Conservation (phyloP, 345 rosid genomes). For the Hevea brasiliensis region DNA sequence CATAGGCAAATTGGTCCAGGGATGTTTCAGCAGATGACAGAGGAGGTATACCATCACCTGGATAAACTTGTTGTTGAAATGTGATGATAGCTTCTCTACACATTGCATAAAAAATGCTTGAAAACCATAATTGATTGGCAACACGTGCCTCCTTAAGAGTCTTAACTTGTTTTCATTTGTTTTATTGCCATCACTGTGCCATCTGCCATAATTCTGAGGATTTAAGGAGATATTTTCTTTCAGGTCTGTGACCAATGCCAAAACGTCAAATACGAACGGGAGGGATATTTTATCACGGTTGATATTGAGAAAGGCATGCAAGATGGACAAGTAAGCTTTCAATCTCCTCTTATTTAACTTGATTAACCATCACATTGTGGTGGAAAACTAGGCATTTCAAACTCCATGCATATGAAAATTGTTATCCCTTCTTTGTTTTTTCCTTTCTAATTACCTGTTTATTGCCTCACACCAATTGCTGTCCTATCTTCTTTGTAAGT, state of each 20-base stretch:
- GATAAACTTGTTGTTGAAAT: background rate
- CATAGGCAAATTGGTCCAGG: slow-evolving; percentile 99
- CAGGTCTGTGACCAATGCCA: slow-evolving; percentile 99
- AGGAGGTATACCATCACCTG: slow-evolving; percentile 51
- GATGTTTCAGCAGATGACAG: slow-evolving; percentile 99
- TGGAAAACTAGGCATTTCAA: background rate
- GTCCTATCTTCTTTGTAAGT: background rate
- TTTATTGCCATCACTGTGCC: slow-evolving; percentile 1
- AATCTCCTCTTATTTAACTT: background rate
- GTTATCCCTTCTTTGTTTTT: background rate
- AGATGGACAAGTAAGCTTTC: slow-evolving; percentile 83
- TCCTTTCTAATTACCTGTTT: background rate
- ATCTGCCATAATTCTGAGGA: background rate
- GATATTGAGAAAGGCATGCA: slow-evolving; percentile 99
- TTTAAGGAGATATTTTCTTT: slow-evolving; percentile 4
- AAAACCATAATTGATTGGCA: background rate
- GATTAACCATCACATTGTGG: background rate
- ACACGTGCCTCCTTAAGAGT: background rate
- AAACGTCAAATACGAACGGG: slow-evolving; percentile 81
- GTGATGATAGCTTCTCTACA: background rate
- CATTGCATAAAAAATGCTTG: background rate
- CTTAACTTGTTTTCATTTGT: too few relatives aligned
- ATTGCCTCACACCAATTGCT: background rate
- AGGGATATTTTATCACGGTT: slow-evolving; percentile 84
- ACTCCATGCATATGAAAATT: background rate